These are phyloP conservation scores for Citrullus mucosospermus DNA, from an alignment of 306 rosid genomes.

Conservation along the genomic window DNA sequence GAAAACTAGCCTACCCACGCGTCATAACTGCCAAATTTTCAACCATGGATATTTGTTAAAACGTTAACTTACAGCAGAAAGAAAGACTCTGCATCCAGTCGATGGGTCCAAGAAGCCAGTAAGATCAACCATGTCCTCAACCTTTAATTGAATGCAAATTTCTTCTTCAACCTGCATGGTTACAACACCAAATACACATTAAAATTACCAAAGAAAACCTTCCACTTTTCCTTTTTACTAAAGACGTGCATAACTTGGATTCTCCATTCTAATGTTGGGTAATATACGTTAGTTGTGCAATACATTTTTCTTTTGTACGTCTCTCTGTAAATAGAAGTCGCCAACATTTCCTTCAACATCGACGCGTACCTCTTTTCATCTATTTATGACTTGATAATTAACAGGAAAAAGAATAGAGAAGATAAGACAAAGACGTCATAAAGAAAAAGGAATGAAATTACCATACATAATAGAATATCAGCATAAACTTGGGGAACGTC, in stretches of 20 bases:
- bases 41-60: neutral
- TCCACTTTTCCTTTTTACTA: neutral
- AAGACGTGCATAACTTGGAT: neutral
- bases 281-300: neutral
- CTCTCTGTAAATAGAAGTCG: neutral
- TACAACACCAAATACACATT: neutral
- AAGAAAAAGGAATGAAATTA: neutral
- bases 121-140: constrained; percentile 70
- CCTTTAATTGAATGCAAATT: constrained; percentile 54
- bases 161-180: constrained; percentile 77
- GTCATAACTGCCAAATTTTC: neutral
- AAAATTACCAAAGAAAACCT: neutral
- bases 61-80: constrained; percentile 46
- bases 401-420: neutral
- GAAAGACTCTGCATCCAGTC: constrained; percentile 63
- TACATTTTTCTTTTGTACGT: neutral
- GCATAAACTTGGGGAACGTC: neutral
- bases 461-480: neutral
- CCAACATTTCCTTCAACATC: neutral
- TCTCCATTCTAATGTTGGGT: neutral
- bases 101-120: constrained; percentile 66
- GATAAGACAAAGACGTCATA: neutral
- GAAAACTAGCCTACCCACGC: neutral
- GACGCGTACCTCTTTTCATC: no score
- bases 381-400: neutral